Conservation (phyloP, 2,329 filamentous ascomycete genomes). For the Fusarium scirpi region DNA sequence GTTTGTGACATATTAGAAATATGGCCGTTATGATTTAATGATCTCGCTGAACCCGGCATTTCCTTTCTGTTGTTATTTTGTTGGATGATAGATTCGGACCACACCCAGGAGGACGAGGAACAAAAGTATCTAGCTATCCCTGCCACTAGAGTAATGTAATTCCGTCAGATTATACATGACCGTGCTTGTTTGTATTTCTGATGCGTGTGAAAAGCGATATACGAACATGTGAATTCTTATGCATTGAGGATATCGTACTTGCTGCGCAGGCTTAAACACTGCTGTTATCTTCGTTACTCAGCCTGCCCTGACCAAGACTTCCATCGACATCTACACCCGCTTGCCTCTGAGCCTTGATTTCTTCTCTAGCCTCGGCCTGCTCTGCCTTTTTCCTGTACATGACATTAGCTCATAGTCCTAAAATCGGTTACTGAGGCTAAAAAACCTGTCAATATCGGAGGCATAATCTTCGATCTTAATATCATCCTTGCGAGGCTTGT, state of each 20-base stretch:
- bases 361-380: constrained; percentile 35
- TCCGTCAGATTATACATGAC: background rate
- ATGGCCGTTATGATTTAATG: constrained; percentile 40
- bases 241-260: background rate
- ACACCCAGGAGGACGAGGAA: constrained; percentile 10
- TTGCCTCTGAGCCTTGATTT: constrained; percentile 34
- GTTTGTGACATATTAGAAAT: background rate
- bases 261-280: constrained; percentile 10
- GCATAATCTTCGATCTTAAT: constrained; percentile 38
- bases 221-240: background rate
- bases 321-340: constrained; percentile 40
- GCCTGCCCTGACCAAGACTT: constrained; percentile 29
- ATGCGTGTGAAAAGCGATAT: background rate
- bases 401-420: background rate
- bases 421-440: background rate
- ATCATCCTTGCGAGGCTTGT: constrained; percentile 32
- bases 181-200: background rate
- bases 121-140: constrained; percentile 12
- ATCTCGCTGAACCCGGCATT: constrained; percentile 31
- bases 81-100: constrained; percentile 4
- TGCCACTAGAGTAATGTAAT: constrained; percentile 28
- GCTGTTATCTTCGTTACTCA: constrained; percentile 30
- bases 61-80: constrained; percentile 27
- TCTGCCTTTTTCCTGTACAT: constrained; percentile 35
- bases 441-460: constrained; percentile 35